Base-by-base conservation (phyloP, 2,329 filamentous ascomycete species). In the Penicillium sp. region DNA sequence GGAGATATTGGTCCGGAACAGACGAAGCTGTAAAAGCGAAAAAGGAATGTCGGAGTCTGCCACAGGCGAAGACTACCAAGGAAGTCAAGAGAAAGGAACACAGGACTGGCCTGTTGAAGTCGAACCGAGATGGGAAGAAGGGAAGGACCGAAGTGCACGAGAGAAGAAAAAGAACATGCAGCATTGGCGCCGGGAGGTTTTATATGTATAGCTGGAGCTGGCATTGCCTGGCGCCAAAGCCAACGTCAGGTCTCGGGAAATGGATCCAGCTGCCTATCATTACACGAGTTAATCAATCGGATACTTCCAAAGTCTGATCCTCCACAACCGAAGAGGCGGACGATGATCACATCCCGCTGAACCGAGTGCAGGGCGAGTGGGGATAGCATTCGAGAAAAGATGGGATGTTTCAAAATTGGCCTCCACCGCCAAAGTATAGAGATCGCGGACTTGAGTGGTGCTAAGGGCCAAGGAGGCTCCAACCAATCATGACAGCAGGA, bases 61-160 rank as follows among this genome's bases (percentile, higher is more conserved):
- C 66, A 63, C 67, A 69, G 68, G 66, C 68, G 63, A 62, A 50
- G 44, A 61, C 54, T 58, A 67, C 55, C 56, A 60, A 58, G 55
- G 57, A 48, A 57, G 41, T 56, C 57, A 56, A 69, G 54, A 50
- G 59, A 66, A 63, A 62, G 59, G 49, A 59, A 65, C 52, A 66
- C 65, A 70, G 68, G 69, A 64, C 69, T 70, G 59, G 69, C 69
- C 69, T 66, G 66, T 55, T 50, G 24, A 22, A 5, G 58, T 63
- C 63, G 61, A 70, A 67, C 58, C 51, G 50, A 51, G 35, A 53
- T 51, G 52, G 35, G 56, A 48, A 54, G 46, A 28, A 10, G 39
- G 47, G 50, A 64, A 60, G 51, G 55, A 62, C 50, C 33, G 56
- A 58, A 61, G 53, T 62, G 64, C 49, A 52, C 57, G 47, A 50